phyloP scores from a whole-genome alignment of 2,329 filamentous ascomycete species.

The Volutella citrinella region DNA sequence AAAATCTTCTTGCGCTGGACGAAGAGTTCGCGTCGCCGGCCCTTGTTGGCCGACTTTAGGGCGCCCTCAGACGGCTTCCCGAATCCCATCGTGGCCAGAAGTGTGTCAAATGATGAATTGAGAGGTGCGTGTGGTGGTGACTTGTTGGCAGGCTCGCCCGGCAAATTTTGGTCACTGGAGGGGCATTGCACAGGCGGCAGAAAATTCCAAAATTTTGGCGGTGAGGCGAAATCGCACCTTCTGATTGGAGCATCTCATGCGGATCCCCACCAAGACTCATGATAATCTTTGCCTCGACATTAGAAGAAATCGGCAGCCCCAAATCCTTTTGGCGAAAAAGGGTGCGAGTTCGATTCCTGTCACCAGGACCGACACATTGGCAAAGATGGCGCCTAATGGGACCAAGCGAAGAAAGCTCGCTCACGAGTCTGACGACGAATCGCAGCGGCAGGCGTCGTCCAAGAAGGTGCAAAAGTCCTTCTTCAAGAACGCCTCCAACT shows the following conservation, averaged over 20 bases:
- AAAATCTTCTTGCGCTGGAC: constrained; percentile 75
- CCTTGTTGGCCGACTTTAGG: constrained; percentile 67
- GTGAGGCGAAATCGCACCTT: constrained; percentile 22
- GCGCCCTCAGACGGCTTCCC: constrained; percentile 34
- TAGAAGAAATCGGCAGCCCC: constrained; percentile 16
- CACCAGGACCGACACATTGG: constrained; percentile 6
- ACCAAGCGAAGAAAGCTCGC: constrained; percentile 58
- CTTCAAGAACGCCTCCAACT: constrained; percentile 72
- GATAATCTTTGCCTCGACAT: constrained; percentile 6
- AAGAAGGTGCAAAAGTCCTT: constrained; percentile 59
- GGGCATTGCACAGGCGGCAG: constrained; percentile 24
- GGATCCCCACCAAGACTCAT: constrained; percentile 14
- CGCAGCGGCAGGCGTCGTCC: constrained; percentile 31
- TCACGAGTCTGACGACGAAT: constrained; percentile 48
- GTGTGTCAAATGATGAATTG: no score
- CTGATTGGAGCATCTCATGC: constrained; percentile 28
- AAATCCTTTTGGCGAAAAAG: constrained; percentile 14
- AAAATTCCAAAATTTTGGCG: constrained; percentile 37
- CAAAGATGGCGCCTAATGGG: constrained; percentile 46
- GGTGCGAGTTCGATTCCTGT: constrained; percentile 8
- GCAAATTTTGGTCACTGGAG: constrained; percentile 16
- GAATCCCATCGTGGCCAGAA: constrained; percentile 30
- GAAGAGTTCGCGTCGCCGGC: constrained; percentile 73
- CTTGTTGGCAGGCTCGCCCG: constrained; percentile 2
- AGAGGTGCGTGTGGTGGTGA: no score